Evolutionary conservation across 805 yeast genomes (phyloP), one percentile per base, ranked within the genome.

Genomic region (Metschnikowia continentalis): DNA sequence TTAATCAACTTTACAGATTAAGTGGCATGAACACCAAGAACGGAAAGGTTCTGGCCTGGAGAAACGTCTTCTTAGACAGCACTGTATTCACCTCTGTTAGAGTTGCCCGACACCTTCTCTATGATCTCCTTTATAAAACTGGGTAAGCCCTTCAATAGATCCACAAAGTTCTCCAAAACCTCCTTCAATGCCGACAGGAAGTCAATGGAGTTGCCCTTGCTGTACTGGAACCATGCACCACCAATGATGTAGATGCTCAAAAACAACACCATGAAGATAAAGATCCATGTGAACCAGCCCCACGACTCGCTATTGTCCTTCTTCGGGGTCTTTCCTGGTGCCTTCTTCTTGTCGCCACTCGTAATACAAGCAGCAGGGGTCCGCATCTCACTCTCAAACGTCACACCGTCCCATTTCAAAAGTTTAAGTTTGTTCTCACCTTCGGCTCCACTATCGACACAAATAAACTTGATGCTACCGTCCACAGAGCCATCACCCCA

Each of bases 51-150:
- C 15, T 37, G 42, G n/a, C 41, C 42, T 32, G 14, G n/a, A 15
- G 32, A 32, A 39, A n/a, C 19, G 32, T 39, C 42, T 22, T 15
- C 35, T 30, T 74, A 91, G 10, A 94, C 96, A 35, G 97, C 98
- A 63, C 96, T 84, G 67, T 94, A 92, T 17, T 96, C 98, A 26
- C 96, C 96, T 65, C 96, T 79, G 60, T 75, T 74, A 42, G 79
- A 71, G 48, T 76, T 70, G 20, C 82, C 78, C 6, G 91, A 85
- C 33, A 91, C 66, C 60, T 80, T 89, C 46, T 79, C 80, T 39
- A 82, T 71, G 3, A 91, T 76, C 68, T 91, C 96, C 55, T 73
- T 77, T 41, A 80, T 57, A 54, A 91, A 84, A 13, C 78, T 78
- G 5, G 94, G 94, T 46, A 84, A 67, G 1, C 84, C 82, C 23